These are phyloP conservation scores for Nakazawaea sp. DNA, from an alignment of 805 yeast species.

Conservation along the genomic window DNA sequence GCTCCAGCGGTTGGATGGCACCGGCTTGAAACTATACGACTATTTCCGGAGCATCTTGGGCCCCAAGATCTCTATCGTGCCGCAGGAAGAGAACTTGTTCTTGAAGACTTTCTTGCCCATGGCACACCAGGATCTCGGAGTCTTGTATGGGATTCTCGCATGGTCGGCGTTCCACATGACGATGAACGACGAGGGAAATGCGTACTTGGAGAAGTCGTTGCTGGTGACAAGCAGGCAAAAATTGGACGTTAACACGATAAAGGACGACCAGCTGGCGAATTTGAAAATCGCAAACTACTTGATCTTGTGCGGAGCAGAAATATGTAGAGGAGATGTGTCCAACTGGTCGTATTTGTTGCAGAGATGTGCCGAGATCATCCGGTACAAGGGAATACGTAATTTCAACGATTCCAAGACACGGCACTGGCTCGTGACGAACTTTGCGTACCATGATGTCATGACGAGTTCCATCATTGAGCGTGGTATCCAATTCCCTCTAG, in stretches of 20 bases:
- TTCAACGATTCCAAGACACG: constrained; percentile 50
- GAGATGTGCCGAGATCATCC: constrained; percentile 59
- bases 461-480: constrained; percentile 54
- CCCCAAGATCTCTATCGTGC: constrained; percentile 38
- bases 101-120: constrained; percentile 47
- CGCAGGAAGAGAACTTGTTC: constrained; percentile 42
- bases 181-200: constrained; percentile 26
- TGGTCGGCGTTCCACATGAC: constrained; percentile 45
- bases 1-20: constrained; percentile 22
- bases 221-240: constrained; percentile 27
- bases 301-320: constrained; percentile 72
- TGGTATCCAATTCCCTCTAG: constrained; percentile 58
- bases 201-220: constrained; percentile 35
- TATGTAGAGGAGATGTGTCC: constrained; percentile 74
- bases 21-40: constrained; percentile 35
- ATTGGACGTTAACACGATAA: constrained; percentile 5
- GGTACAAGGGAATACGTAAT: constrained; percentile 44
- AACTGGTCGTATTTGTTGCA: constrained; percentile 66
- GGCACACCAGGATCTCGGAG: constrained; percentile 45
- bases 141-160: constrained; percentile 43
- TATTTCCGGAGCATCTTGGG: constrained; percentile 42
- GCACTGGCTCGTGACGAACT: constrained; percentile 70
- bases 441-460: constrained; percentile 74
- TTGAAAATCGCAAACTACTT: constrained; percentile 57
- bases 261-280: constrained; percentile 25